Conservation (phyloP, 352 stramenopile genomes). For the Phytophthora colocasiae region DNA sequence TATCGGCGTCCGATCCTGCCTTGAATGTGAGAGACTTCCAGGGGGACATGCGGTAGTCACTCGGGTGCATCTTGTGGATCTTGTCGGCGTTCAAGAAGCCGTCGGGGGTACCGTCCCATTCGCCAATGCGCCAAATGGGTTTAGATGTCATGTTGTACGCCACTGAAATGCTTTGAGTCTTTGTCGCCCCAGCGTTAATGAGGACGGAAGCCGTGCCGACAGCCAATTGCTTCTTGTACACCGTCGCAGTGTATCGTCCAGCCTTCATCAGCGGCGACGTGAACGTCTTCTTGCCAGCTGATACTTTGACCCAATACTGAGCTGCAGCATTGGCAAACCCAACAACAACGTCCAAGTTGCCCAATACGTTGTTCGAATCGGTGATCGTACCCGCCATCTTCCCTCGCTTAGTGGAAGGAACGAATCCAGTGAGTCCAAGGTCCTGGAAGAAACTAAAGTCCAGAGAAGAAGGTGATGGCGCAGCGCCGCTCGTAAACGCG, state of each 20-base stretch:
- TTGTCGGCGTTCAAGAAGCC: constrained; percentile 61
- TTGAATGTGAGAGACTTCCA: constrained; percentile 42
- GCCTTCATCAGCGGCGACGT: constrained; percentile 55
- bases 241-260: constrained; percentile 50
- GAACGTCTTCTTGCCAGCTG: constrained; percentile 31
- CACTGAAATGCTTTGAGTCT: constrained; percentile 36
- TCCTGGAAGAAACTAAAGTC: constrained; percentile 60
- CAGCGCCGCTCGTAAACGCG: constrained; percentile 42
- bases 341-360: constrained; percentile 38
- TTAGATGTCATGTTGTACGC: constrained; percentile 31
- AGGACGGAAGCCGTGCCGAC: constrained; percentile 38
- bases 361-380: constrained; percentile 35
- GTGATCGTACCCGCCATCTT: constrained; percentile 43
- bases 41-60: constrained; percentile 46
- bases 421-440: constrained; percentile 45
- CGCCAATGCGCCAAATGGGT: constrained; percentile 51
- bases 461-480: constrained; percentile 25
- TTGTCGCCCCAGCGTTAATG: constrained; percentile 24
- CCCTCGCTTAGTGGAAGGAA: constrained; percentile 39
- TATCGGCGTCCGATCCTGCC: constrained; percentile 21
- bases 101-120: constrained; percentile 45
- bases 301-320: constrained; percentile 55
- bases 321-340: constrained; percentile 46
- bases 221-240: constrained; percentile 59
- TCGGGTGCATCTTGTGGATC: constrained; percentile 64